Percentiles rank a stretch among this genome's conserved stretches.
Conservation (phyloP, 2,329 filamentous ascomycete species). For the Ascocoryne sarcoides region DNA sequence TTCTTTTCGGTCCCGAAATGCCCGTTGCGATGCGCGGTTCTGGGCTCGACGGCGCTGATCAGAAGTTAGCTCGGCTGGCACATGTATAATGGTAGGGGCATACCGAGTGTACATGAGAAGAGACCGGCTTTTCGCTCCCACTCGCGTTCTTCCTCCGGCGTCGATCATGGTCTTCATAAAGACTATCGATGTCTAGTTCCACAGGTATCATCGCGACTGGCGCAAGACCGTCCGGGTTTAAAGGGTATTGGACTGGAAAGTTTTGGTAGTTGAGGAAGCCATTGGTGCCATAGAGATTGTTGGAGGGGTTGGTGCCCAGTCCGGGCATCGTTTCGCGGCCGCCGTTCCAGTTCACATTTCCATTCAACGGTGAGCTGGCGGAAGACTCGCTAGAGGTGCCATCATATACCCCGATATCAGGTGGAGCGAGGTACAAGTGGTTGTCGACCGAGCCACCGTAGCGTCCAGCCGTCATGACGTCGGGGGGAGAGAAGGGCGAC, state of each 20-base stretch:
- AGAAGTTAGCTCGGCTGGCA: constrained; percentile 4
- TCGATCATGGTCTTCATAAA: constrained; percentile 29
- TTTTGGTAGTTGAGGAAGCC: constrained; percentile 22
- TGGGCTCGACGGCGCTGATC: constrained; percentile 48
- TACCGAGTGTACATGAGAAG: constrained; percentile 29
- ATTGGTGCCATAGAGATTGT: constrained; percentile 21
- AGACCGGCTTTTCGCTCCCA: constrained; percentile 21
- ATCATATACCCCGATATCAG: constrained; percentile 25
- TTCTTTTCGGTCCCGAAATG: constrained; percentile 54
- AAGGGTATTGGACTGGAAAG: constrained; percentile 25
- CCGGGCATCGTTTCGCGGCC: neutral
- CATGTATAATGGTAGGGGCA: constrained; percentile 3
- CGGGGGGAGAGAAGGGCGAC: neutral
- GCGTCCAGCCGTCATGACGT: constrained; percentile 20
- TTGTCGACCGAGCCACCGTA: constrained; percentile 16
- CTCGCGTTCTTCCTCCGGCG: constrained; percentile 23
- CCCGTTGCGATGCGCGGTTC: constrained; percentile 52
- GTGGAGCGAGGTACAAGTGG: constrained; percentile 16
- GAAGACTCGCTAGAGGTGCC: constrained; percentile 27
- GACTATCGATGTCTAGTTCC: constrained; percentile 27
- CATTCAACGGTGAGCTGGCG: constrained; percentile 25
- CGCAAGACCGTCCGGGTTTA: constrained; percentile 17
- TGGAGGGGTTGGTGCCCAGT: constrained; percentile 19
- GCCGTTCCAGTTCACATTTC: constrained; percentile 17
- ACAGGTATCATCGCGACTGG: constrained; percentile 26